Base-by-base conservation (phyloP, 208 protist species). In the Jaenimonas drosophilae region DNA sequence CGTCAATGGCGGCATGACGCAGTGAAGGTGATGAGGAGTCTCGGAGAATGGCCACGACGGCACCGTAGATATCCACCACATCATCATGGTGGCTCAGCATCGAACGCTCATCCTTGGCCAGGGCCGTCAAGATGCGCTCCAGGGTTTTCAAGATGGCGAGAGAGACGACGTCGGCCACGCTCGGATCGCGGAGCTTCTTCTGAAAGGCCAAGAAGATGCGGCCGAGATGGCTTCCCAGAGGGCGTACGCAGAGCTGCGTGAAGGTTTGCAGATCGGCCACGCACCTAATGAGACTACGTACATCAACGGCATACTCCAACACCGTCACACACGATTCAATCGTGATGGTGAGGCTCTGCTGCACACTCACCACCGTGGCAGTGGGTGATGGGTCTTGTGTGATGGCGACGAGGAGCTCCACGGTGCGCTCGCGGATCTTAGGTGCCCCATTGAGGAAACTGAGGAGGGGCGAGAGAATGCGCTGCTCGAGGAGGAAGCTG, bases 261-360 rank as follows among this genome's bases (percentile, higher is more conserved):
- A 91, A 85, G 44, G 75, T 85, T 52, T 86, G 79, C 42, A 94
- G 59, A 51, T 94, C 86, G 1, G 76, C 74, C 56, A 90, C 74
- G 53, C 76, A 74, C 24, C 82, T 73, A 39, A 90, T 62, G 3
- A 91, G 76, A 44, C 70, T 77, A 49, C 63, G 70, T 14, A 63
- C 54, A 36, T 89, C 81, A 37, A 47, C 71, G 11, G 82, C 86
- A 63, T 88, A 91, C 69, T 94, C 81, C 19, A 94, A 62, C 43
- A 75, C 73, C 23, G 85, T 75, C 1, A 91, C 77, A 28, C 71
- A 88, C 3, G 82, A 84, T 61, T 94, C 82, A 14, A 94, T 70
- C 5, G 66, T 70, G 24, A 86, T 64, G 42, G 77, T 64, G 9
- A 94, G 73, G 49, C 62, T 81, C 40, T 88, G 75, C 54, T 88